phyloP scores from a whole-genome alignment of 2,329 filamentous ascomycete genomes.

The Delphinella strobiligena region DNA sequence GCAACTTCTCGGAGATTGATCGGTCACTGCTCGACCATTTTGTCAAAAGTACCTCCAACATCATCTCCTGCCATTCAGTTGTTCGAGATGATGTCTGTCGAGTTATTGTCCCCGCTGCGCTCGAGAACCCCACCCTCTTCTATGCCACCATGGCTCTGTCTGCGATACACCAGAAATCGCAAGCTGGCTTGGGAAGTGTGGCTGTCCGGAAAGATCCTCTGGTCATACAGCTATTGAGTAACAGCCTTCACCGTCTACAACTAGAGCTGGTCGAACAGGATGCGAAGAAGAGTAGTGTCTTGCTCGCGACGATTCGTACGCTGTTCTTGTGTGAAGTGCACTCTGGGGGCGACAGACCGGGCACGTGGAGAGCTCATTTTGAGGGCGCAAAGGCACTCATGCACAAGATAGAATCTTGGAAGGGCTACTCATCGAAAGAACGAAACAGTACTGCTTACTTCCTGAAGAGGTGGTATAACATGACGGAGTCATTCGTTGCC shows the following conservation, averaged over 20 bases:
- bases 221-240: conserved; percentile 4
- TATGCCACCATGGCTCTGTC: conserved; percentile 8
- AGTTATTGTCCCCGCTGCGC: conserved; percentile 7
- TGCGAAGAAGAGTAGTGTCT: conserved; percentile 4
- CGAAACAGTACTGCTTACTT: conserved; percentile 6
- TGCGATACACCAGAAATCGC: conserved; percentile 8
- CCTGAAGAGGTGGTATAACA: conserved; percentile 9
- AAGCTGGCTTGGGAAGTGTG: neutral
- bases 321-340: conserved; percentile 9
- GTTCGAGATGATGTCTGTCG: conserved; percentile 7
- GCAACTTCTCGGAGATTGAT: conserved; percentile 2
- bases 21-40: conserved; percentile 7
- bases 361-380: conserved; percentile 8
- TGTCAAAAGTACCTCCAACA: conserved; percentile 5
- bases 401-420: conserved; percentile 6
- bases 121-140: conserved; percentile 6
- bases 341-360: conserved; percentile 6
- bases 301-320: conserved; percentile 7
- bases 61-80: conserved; percentile 8
- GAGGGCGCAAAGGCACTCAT: conserved; percentile 9
- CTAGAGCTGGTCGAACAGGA: conserved; percentile 5
- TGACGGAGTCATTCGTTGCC: conserved; percentile 8
- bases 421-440: conserved; percentile 2
- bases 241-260: conserved; percentile 6
- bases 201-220: conserved; percentile 1